Evolutionary conservation across 2,329 filamentous ascomycete genomes (phyloP).

Genomic region (Keithomyces neogunnii): DNA sequence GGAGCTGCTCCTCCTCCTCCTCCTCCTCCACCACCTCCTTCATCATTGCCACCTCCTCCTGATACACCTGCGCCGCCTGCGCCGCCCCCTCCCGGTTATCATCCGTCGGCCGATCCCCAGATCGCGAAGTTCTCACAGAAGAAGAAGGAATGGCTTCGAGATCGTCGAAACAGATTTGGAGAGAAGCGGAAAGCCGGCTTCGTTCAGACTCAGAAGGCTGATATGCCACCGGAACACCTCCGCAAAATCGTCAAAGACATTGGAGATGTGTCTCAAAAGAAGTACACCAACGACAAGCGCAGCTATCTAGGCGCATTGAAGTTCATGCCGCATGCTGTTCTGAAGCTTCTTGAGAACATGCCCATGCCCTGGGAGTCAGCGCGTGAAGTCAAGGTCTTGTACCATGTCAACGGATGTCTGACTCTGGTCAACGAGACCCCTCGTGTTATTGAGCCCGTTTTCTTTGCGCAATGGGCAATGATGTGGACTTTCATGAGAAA

Average conservation of each 20-base stretch:
- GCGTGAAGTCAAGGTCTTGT: conserved; percentile 93
- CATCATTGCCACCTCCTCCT: conserved; percentile 48
- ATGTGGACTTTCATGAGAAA: conserved; percentile 99
- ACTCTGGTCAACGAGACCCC: conserved; percentile 96
- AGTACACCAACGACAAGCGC: conserved; percentile 96
- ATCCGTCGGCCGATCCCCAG: conserved; percentile 71
- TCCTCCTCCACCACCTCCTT: conserved; percentile 45
- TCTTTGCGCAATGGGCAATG: conserved; percentile 96
- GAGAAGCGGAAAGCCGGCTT: conserved; percentile 97
- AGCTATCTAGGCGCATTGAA: conserved; percentile 96
- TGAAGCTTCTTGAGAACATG: conserved; percentile 98
- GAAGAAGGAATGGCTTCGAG: conserved; percentile 96
- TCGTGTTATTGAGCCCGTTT: conserved; percentile 93
- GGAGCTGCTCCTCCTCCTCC: conserved; percentile 46
- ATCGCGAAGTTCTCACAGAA: conserved; percentile 95
- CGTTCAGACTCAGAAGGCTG: conserved; percentile 95
- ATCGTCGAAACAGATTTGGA: conserved; percentile 84
- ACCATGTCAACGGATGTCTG: conserved; percentile 95
- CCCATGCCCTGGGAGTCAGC: conserved; percentile 99
- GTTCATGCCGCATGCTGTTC: conserved; percentile 97
- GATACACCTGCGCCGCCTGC: conserved; percentile 46
- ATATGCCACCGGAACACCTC: conserved; percentile 96
- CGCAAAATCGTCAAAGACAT: conserved; percentile 98
- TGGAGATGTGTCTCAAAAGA: conserved; percentile 98
- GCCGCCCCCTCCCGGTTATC: conserved; percentile 80